A percentile compares a stretch with the other conserved stretches of the same genome.
Conservation (phyloP, 2,329 filamentous ascomycete genomes). For the Fusarium bulbicola region DNA sequence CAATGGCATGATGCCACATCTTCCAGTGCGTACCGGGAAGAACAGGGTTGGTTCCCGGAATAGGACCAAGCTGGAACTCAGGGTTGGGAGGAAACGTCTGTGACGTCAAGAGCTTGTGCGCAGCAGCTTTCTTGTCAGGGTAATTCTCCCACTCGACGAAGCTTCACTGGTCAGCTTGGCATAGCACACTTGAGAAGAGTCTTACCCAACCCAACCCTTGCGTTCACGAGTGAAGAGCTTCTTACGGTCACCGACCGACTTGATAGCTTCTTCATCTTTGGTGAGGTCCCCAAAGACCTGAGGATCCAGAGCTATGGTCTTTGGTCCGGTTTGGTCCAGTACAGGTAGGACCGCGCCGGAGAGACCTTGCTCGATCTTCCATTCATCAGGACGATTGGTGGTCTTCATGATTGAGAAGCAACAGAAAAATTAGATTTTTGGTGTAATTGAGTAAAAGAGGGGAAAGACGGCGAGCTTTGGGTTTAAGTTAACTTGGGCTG, state of each 20-base stretch:
- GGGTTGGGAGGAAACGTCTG: slow-evolving; percentile 50
- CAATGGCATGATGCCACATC: slow-evolving; percentile 63
- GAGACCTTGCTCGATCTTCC: slow-evolving; percentile 63
- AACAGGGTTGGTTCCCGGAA: slow-evolving; percentile 67
- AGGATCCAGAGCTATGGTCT: slow-evolving; percentile 45
- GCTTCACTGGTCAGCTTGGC: slow-evolving; percentile 37
- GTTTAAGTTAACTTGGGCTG: neutral
- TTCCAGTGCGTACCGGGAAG: slow-evolving; percentile 66
- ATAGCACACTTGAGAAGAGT: neutral
- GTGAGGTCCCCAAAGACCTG: slow-evolving; percentile 44
- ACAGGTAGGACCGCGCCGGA: slow-evolving; percentile 56
- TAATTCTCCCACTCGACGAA: slow-evolving; percentile 78
- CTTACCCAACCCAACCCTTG: slow-evolving; percentile 48
- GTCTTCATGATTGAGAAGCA: slow-evolving; percentile 19
- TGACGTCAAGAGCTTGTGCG: slow-evolving; percentile 57
- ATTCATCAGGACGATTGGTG: slow-evolving; percentile 55
- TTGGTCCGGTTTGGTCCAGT: slow-evolving; percentile 54
- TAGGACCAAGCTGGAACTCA: slow-evolving; percentile 64
- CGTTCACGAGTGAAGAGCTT: slow-evolving; percentile 41
- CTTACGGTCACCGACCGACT: slow-evolving; percentile 49
- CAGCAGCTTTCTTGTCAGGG: slow-evolving; percentile 71
- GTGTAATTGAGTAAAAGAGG: neutral
- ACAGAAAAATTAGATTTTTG: no score
- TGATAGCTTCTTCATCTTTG: slow-evolving; percentile 53
- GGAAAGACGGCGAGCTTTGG: neutral